phyloP scores from a whole-genome alignment of 164 flowering plant genomes.

The Vitis cinerea region DNA sequence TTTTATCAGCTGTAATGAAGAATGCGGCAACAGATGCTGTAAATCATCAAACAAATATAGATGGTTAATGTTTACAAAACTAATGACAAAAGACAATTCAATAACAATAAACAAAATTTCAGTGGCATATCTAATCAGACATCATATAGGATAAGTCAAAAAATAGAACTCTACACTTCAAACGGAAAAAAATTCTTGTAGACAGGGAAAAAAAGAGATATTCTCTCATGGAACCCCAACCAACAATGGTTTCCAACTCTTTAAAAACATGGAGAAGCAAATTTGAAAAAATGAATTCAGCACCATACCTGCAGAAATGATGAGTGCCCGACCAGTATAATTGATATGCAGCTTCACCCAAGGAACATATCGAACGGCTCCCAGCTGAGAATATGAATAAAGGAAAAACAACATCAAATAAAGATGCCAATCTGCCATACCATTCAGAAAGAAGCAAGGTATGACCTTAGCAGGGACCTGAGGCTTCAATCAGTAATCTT shows the following conservation, averaged over 20 bases:
- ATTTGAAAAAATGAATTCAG: background rate
- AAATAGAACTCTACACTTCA: too few species aligned
- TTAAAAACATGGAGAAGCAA: background rate
- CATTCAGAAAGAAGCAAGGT: background rate
- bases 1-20: constrained; percentile 91
- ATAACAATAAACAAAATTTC: too few species aligned
- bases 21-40: constrained; percentile 88
- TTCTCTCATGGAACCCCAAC: too few species aligned
- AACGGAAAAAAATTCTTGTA: too few species aligned
- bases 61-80: background rate
- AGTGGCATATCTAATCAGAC: too few species aligned
- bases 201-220: too few species aligned
- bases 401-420: background rate
- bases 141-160: too few species aligned
- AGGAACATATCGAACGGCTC: constrained; percentile 73
- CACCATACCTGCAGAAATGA: constrained; percentile 74
- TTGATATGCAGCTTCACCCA: constrained; percentile 95
- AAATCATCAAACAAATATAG: constrained; percentile 13
- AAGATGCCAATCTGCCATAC: background rate
- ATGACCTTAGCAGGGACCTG: background rate
- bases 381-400: constrained; percentile 43
- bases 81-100: too few species aligned
- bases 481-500: too few species aligned
- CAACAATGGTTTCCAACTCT: too few species aligned
- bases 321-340: constrained; percentile 88